Percentiles rank a stretch among this genome's conserved stretches.
phyloP scores from a whole-genome alignment of 192 early-diverging fungal species.

The Lunasporangiospora selenospora region DNA sequence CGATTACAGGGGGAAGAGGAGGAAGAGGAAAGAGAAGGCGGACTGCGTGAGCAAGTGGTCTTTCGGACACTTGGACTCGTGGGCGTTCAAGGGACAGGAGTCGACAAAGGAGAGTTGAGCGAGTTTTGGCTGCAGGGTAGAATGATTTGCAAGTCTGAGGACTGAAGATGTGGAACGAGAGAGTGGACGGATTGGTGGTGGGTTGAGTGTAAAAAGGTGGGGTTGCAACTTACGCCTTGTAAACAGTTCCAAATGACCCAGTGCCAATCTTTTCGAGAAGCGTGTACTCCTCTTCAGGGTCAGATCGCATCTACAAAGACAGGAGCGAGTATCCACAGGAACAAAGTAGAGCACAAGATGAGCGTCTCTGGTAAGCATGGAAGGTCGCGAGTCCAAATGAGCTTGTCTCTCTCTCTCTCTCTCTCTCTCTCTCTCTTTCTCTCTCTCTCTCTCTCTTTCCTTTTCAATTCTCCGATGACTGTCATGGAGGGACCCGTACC shows the following conservation, averaged over 20 bases:
- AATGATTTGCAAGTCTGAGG: too few relatives aligned
- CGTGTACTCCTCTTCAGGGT: constrained; percentile 53
- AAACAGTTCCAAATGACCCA: constrained; percentile 61
- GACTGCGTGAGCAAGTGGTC: neutral
- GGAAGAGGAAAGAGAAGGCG: neutral
- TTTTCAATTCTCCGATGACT: too few relatives aligned
- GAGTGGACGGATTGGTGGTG: neutral
- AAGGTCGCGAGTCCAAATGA: too few relatives aligned
- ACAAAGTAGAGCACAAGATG: neutral
- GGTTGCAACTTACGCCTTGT: constrained; percentile 54
- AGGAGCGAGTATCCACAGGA: neutral
- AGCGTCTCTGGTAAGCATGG: too few relatives aligned
- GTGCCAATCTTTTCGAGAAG: constrained; percentile 59
- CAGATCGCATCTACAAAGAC: constrained; percentile 36
- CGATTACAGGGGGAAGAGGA: neutral
- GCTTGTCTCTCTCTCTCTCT: too few relatives aligned
- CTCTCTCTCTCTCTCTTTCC: too few relatives aligned
- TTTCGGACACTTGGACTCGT: neutral
- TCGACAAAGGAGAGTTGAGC: neutral
- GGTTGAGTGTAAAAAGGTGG: neutral
- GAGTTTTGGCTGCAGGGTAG: too few relatives aligned
- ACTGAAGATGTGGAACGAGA: neutral
- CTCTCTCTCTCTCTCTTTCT: too few relatives aligned
- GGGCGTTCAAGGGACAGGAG: too few relatives aligned
- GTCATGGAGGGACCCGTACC: too few relatives aligned